phyloP scores from a whole-genome alignment of 116 monocot species.

The Zostera marina region DNA sequence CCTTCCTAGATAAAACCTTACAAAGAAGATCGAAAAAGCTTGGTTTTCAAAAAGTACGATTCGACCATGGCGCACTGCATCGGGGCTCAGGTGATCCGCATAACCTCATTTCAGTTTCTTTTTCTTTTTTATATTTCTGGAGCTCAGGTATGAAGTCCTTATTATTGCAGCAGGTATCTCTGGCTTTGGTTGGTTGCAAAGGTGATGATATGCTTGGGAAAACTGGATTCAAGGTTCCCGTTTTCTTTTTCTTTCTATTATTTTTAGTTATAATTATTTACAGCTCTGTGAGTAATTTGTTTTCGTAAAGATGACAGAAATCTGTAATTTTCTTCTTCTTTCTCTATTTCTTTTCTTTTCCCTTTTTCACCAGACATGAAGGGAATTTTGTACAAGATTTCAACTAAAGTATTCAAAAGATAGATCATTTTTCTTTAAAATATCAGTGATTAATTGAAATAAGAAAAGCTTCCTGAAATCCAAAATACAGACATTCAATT shows the following conservation, averaged over 20 bases:
- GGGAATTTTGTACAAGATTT: too few relatives aligned
- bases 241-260: neutral
- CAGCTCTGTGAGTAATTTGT: neutral
- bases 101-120: neutral
- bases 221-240: constrained; percentile 1
- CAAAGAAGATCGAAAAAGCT: too few relatives aligned
- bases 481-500: too few relatives aligned
- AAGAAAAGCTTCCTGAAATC: too few relatives aligned
- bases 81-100: neutral
- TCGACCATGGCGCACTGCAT: neutral
- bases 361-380: too few relatives aligned
- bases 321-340: neutral
- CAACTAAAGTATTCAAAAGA: too few relatives aligned
- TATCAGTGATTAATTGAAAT: too few relatives aligned
- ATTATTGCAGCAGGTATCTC: neutral
- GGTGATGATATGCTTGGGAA: neutral
- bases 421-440: too few relatives aligned
- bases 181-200: neutral
- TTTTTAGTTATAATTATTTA: neutral
- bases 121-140: neutral
- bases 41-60: neutral
- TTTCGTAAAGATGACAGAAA: too few relatives aligned
- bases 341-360: too few relatives aligned
- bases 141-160: neutral
- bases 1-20: too few relatives aligned